These are phyloP conservation scores for Coemansia pectinata DNA, from an alignment of 192 early-diverging fungal genomes.

Conservation along the genomic window DNA sequence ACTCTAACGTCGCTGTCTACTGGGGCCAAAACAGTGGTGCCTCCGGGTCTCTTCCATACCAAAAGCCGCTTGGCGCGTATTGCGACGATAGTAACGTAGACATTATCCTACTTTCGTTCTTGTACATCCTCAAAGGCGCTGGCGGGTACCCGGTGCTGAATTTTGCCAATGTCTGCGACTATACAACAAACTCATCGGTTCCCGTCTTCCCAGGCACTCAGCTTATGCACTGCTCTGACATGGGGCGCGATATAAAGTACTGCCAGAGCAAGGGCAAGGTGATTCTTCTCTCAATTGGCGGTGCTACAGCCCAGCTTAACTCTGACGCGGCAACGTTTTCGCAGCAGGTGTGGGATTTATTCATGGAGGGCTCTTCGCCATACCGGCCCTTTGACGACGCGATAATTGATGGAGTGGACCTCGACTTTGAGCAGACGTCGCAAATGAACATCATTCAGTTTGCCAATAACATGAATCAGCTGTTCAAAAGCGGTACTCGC, in stretches of 20 bases:
- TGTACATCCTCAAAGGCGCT: slow-evolving; percentile 67
- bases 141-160: slow-evolving; percentile 65
- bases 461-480: slow-evolving; percentile 59
- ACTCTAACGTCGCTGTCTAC: slow-evolving; percentile 61
- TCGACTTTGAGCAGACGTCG: slow-evolving; percentile 70
- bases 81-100: slow-evolving; percentile 59
- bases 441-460: slow-evolving; percentile 61
- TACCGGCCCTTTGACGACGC: slow-evolving; percentile 72
- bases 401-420: slow-evolving; percentile 72
- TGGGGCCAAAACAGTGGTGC: slow-evolving; percentile 63
- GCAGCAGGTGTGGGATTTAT: slow-evolving; percentile 73
- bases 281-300: slow-evolving; percentile 73
- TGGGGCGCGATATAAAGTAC: slow-evolving; percentile 67
- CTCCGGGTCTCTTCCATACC: slow-evolving; percentile 38
- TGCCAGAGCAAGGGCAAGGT: slow-evolving; percentile 78
- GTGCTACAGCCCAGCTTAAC: slow-evolving; percentile 62
- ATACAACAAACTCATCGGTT: slow-evolving; percentile 48
- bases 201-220: slow-evolving; percentile 60
- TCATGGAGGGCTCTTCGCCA: slow-evolving; percentile 64
- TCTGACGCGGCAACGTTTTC: slow-evolving; percentile 66
- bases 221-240: slow-evolving; percentile 69
- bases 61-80: slow-evolving; percentile 59
- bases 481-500: slow-evolving; percentile 45
- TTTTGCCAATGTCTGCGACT: slow-evolving; percentile 69
- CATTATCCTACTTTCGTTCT: slow-evolving; percentile 63